These are phyloP conservation scores for Quercus robur DNA, from an alignment of 306 rosid species.

Conservation along the genomic window DNA sequence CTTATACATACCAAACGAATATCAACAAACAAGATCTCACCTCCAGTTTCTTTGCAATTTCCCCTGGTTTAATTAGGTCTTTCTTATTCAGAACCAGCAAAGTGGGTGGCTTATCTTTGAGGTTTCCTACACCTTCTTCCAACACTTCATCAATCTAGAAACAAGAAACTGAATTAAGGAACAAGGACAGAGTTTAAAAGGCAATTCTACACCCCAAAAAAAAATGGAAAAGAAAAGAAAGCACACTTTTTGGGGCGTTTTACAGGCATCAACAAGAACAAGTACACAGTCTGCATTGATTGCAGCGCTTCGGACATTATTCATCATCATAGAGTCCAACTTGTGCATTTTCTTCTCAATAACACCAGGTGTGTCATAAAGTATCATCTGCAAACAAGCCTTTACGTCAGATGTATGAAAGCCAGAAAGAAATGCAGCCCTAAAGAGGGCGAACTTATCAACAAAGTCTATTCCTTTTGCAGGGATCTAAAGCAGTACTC, in stretches of 20 bases:
- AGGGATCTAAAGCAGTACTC: background rate
- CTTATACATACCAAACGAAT: slow-evolving; percentile 18
- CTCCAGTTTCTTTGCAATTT: slow-evolving; percentile 94
- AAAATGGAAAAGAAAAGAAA: slow-evolving; percentile 2
- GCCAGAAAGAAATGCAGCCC: slow-evolving; percentile 1
- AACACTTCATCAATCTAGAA: slow-evolving; percentile 87
- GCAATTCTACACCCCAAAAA: background rate
- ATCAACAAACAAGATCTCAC: slow-evolving; percentile 46
- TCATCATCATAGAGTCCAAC: slow-evolving; percentile 98
- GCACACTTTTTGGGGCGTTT: slow-evolving; percentile 88
- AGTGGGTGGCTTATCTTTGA: slow-evolving; percentile 60
- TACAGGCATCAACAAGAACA: slow-evolving; percentile 96
- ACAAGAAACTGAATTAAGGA: slow-evolving; percentile 23
- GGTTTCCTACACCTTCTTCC: slow-evolving; percentile 69
- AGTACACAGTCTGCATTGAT: slow-evolving; percentile 87
- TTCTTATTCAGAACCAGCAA: slow-evolving; percentile 85
- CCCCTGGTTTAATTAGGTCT: slow-evolving; percentile 95
- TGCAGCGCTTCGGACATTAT: slow-evolving; percentile 84
- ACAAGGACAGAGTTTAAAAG: background rate
- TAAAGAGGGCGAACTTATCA: background rate
- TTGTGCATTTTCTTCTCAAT: slow-evolving; percentile 88
- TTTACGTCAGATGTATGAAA: slow-evolving; percentile 17
- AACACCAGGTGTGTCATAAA: slow-evolving; percentile 95
- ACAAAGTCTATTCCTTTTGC: background rate
- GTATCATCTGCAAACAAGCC: slow-evolving; percentile 66